Conservation (phyloP, 768 basidiomycete genomes). For the Amanita fuliginea region DNA sequence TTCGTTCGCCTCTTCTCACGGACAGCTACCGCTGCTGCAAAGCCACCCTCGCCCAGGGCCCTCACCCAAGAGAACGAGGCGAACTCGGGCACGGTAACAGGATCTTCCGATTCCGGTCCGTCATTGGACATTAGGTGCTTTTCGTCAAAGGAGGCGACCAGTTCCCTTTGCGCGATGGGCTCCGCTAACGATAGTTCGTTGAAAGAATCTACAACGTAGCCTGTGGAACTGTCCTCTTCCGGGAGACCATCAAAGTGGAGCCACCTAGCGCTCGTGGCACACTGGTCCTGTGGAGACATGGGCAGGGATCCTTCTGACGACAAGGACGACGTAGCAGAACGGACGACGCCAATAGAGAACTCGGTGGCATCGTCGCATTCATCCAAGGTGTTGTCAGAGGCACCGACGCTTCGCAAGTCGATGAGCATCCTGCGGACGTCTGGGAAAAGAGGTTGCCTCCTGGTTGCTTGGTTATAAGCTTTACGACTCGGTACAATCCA, state of each 20-base stretch:
- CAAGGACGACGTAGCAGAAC: conserved; percentile 2
- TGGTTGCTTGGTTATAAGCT: background rate
- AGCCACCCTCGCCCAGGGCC: conserved; percentile 3
- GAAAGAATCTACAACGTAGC: background rate
- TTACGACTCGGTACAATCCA: background rate
- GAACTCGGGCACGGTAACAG: background rate
- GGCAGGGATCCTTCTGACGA: background rate
- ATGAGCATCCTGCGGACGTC: conserved; percentile 2
- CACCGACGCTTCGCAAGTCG: background rate
- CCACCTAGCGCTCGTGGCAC: background rate
- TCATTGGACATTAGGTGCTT: background rate
- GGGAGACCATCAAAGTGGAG: background rate
- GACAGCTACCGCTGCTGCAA: conserved; percentile 3
- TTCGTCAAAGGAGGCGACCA: background rate
- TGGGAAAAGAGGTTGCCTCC: conserved; percentile 1
- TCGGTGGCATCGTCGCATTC: background rate
- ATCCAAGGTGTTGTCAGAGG: background rate
- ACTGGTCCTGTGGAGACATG: background rate
- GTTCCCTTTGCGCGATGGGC: background rate
- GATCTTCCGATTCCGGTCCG: background rate
- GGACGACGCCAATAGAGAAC: background rate
- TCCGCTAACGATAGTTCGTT: background rate
- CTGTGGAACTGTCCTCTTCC: background rate
- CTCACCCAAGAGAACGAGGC: conserved; percentile 5
- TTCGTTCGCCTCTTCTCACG: background rate